Conservation (phyloP, 306 rosid species). For the Cicer cuneatum region DNA sequence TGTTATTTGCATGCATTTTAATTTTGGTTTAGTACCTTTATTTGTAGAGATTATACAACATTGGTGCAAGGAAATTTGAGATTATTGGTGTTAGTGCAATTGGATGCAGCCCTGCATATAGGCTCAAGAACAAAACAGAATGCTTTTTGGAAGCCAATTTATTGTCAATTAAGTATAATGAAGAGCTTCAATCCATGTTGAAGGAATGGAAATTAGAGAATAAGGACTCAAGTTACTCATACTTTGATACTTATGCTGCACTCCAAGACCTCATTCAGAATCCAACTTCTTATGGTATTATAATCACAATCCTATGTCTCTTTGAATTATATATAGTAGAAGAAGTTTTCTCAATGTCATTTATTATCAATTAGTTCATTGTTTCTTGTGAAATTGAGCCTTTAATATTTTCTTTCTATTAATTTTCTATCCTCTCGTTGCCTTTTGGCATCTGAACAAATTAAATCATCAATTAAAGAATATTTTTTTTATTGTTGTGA, state of each 20-base stretch:
- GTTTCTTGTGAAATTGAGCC: too few species aligned
- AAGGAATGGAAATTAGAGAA: conserved; percentile 52
- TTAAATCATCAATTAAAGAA: background rate
- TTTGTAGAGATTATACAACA: conserved; percentile 60
- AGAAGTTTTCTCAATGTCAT: background rate
- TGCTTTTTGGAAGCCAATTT: conserved; percentile 61
- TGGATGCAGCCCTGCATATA: conserved; percentile 76
- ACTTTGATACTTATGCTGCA: conserved; percentile 62
- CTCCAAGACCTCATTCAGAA: conserved; percentile 52
- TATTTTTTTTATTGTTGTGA: background rate
- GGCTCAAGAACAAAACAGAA: conserved; percentile 57
- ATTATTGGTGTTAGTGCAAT: conserved; percentile 60
- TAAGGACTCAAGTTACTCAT: conserved; percentile 56
- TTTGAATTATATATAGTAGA: background rate
- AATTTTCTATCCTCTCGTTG: background rate
- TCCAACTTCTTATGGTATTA: conserved; percentile 61
- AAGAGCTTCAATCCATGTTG: conserved; percentile 57
- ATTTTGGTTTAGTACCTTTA: background rate
- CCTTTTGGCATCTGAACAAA: too few species aligned
- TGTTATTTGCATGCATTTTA: background rate
- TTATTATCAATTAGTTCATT: background rate
- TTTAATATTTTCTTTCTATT: background rate
- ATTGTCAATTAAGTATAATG: conserved; percentile 52
- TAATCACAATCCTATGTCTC: background rate
- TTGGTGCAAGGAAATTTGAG: conserved; percentile 74